Conservation (phyloP, 2,329 filamentous ascomycete species). For the Arthrobotrys pseudoclavata region DNA sequence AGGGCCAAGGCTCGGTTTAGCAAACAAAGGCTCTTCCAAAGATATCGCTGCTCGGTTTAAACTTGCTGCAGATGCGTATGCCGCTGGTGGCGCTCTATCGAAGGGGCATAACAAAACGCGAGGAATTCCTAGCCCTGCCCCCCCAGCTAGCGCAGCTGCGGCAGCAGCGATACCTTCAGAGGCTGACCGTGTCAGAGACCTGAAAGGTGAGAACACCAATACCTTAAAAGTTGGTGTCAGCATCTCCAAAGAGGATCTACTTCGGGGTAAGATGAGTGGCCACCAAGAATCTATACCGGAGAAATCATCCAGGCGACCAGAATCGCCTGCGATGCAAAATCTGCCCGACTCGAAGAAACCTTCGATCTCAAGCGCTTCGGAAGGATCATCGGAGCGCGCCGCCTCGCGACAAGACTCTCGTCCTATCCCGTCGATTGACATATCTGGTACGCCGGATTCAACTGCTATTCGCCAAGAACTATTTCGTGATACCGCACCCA, state of each 20-base stretch:
- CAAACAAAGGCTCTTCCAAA: slow-evolving; percentile 43
- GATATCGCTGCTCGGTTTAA: slow-evolving; percentile 41
- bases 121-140: slow-evolving; percentile 18
- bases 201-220: slow-evolving; percentile 32
- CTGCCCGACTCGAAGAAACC: slow-evolving; percentile 34
- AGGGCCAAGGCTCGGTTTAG: slow-evolving; percentile 16
- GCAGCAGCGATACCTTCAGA: slow-evolving; percentile 24
- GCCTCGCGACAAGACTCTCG: slow-evolving; percentile 11
- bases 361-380: slow-evolving; percentile 2
- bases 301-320: slow-evolving; percentile 44
- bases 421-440: slow-evolving; percentile 52
- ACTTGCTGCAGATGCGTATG: slow-evolving; percentile 51
- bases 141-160: not conserved
- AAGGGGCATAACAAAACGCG: slow-evolving; percentile 26
- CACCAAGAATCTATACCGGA: slow-evolving; percentile 48
- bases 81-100: slow-evolving; percentile 46
- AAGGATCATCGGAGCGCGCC: slow-evolving; percentile 16
- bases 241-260: slow-evolving; percentile 54
- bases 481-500: slow-evolving; percentile 14
- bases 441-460: slow-evolving; percentile 38
- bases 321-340: slow-evolving; percentile 57
- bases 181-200: slow-evolving; percentile 39
- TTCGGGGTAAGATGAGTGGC: slow-evolving; percentile 29
- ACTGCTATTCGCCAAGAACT: slow-evolving; percentile 1
- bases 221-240: slow-evolving; percentile 48